Conservation (phyloP, 2,329 filamentous ascomycete genomes). For the Colletotrichum horii region DNA sequence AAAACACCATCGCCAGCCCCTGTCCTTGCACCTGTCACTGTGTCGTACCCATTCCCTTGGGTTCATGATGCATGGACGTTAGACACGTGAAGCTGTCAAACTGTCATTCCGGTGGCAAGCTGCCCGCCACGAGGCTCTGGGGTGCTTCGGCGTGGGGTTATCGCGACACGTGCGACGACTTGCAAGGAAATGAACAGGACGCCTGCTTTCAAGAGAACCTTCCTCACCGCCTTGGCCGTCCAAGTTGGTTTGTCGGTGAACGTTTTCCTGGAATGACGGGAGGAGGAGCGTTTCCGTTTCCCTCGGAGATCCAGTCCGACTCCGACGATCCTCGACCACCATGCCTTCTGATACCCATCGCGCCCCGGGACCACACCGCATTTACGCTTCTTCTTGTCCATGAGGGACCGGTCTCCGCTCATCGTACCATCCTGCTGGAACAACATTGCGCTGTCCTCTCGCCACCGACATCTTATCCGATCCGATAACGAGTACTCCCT, state of each 20-base stretch:
- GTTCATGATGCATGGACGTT: not conserved
- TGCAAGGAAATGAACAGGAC: not conserved
- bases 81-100: not conserved
- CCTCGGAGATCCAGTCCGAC: not conserved
- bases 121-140: not conserved
- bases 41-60: not conserved
- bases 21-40: not conserved
- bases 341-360: not conserved
- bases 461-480: not conserved
- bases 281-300: not conserved
- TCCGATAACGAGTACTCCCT: not conserved
- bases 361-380: not conserved
- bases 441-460: not conserved
- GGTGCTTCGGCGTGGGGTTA: not conserved
- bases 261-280: not conserved
- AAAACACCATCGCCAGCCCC: not conserved
- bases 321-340: not conserved
- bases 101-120: not conserved
- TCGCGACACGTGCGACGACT: not conserved
- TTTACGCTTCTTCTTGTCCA: not conserved
- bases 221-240: not conserved
- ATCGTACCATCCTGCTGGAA: not conserved
- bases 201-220: not conserved
- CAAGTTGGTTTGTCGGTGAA: not conserved
- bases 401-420: not conserved